Conservation (phyloP, 2,329 filamentous ascomycete species). For the Dactylellina sp. region DNA sequence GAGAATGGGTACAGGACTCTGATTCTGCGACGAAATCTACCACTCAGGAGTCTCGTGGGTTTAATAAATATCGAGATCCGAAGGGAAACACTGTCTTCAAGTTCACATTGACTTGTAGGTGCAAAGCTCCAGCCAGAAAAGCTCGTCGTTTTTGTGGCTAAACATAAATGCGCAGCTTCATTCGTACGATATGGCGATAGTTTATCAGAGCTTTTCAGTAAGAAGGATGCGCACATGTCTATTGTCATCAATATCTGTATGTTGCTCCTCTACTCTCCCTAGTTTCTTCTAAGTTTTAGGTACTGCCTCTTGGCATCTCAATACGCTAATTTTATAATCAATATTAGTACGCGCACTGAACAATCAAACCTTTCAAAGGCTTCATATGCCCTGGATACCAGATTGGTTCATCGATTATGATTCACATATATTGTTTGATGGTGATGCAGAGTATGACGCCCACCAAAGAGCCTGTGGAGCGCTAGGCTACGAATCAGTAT, state of each 20-base stretch:
- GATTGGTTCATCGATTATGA: conserved; percentile 4
- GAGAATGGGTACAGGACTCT: conserved; percentile 48
- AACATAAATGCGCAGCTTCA: conserved; percentile 17
- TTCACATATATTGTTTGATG: no score
- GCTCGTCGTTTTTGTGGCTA: background rate
- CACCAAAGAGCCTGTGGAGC: background rate
- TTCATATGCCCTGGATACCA: conserved; percentile 32
- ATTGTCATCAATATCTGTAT: conserved; percentile 30
- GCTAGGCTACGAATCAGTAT: background rate
- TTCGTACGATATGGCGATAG: conserved; percentile 51
- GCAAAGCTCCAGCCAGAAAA: background rate
- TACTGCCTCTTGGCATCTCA: no score
- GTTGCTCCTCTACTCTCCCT: background rate
- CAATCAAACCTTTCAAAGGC: conserved; percentile 27
- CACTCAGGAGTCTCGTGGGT: conserved; percentile 29
- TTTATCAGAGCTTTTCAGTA: conserved; percentile 36
- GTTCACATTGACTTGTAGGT: conserved; percentile 49
- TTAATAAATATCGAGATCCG: conserved; percentile 28
- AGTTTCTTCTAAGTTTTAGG: no score
- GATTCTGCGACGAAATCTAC: conserved; percentile 6
- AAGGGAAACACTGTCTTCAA: conserved; percentile 45
- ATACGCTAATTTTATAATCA: background rate
- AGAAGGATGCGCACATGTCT: conserved; percentile 42
- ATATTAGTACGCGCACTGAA: conserved; percentile 35
- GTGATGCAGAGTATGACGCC: no score